phyloP scores from a whole-genome alignment of 148 eudicot species.

The Suaeda aralocaspica region DNA sequence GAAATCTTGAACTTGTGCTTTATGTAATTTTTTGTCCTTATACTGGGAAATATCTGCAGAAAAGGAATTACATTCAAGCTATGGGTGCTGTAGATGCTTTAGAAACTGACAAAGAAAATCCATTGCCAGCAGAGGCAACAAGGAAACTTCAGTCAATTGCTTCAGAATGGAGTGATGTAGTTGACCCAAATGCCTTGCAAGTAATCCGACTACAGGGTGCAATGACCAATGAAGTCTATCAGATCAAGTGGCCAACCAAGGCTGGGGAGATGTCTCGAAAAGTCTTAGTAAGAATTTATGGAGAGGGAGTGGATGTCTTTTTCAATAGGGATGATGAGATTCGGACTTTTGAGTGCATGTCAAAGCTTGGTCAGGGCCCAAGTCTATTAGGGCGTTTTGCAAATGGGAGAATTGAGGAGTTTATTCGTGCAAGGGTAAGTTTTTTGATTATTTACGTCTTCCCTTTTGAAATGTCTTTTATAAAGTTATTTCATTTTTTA shows the following conservation, averaged over 20 bases:
- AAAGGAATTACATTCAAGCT: not conserved
- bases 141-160: constrained; percentile 54
- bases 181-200: constrained; percentile 48
- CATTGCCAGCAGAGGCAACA: constrained; percentile 60
- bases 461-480: not conserved
- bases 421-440: constrained; percentile 73
- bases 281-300: constrained; percentile 78
- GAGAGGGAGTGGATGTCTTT: constrained; percentile 77
- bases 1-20: not conserved
- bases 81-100: constrained; percentile 37
- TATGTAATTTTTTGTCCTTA: not conserved
- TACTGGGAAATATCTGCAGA: constrained; percentile 14
- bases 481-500: not conserved
- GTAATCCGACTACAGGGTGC: constrained; percentile 78
- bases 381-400: constrained; percentile 64
- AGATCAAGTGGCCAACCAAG: constrained; percentile 77
- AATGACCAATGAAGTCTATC: constrained; percentile 88
- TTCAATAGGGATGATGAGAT: constrained; percentile 74
- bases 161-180: constrained; percentile 55
- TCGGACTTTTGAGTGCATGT: constrained; percentile 77
- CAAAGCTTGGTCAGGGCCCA: constrained; percentile 79
- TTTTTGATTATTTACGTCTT: not conserved
- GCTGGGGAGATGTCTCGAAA: constrained; percentile 47
- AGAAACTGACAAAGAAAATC: constrained; percentile 24
- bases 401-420: constrained; percentile 83